These are phyloP conservation scores for Leptographium radiaticola DNA, from an alignment of 2,329 filamentous ascomycete species.

Conservation along the genomic window DNA sequence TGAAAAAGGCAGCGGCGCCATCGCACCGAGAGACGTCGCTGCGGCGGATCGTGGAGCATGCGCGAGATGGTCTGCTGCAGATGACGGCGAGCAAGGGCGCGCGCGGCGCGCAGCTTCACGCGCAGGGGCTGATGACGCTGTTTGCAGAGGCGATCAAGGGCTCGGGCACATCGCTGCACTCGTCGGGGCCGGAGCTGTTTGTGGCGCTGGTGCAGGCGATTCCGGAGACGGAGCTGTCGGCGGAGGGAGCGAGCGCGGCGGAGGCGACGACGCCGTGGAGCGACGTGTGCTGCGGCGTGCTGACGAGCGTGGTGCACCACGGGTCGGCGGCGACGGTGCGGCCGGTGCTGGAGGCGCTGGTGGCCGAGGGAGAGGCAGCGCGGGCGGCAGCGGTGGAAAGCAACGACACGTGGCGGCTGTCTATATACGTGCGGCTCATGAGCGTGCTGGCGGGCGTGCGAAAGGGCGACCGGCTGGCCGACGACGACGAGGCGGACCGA, in stretches of 20 bases:
- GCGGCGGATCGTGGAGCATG: slow-evolving; percentile 55
- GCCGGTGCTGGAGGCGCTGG: slow-evolving; percentile 50
- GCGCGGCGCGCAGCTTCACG: slow-evolving; percentile 43
- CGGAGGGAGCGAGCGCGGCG: no score
- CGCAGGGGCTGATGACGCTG: slow-evolving; percentile 82
- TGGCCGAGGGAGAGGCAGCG: slow-evolving; percentile 30
- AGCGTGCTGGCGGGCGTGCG: slow-evolving; percentile 66
- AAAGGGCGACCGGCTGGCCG: slow-evolving; percentile 58
- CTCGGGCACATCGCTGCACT: slow-evolving; percentile 45
- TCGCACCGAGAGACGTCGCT: slow-evolving; percentile 60
- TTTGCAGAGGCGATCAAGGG: slow-evolving; percentile 71
- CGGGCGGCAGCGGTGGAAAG: slow-evolving; percentile 20
- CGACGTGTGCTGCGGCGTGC: slow-evolving; percentile 58
- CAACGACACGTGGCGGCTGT: slow-evolving; percentile 25
- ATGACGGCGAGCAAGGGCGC: neutral
- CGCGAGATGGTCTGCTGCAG: slow-evolving; percentile 51
- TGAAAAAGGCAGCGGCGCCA: slow-evolving; percentile 73
- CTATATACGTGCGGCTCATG: slow-evolving; percentile 45
- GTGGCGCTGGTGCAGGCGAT: slow-evolving; percentile 36
- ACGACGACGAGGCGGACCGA: slow-evolving; percentile 3
- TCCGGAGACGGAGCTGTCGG: slow-evolving; percentile 34
- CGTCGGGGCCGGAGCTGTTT: slow-evolving; percentile 41
- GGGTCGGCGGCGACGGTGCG: slow-evolving; percentile 61
- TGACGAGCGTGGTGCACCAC: slow-evolving; percentile 76
- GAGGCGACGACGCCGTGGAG: slow-evolving; percentile 32